Base-by-base conservation (phyloP, 2,329 filamentous ascomycete species). In the Sarocladiaceae sp. region DNA sequence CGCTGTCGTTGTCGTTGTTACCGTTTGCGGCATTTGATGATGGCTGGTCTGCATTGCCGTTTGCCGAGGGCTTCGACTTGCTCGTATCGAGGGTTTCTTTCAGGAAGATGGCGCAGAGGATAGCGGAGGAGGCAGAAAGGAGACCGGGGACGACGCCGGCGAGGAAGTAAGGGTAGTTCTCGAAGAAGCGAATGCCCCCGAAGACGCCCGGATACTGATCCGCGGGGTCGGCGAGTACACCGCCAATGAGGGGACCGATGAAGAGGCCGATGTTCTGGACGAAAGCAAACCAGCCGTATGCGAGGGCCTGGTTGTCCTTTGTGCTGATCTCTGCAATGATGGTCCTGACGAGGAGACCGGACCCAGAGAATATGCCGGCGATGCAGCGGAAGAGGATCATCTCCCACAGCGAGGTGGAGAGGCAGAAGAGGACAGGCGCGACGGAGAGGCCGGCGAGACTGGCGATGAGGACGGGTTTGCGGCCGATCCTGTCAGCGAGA, bases 231-330 rank as follows among this genome's bases (percentile, higher is more conserved):
- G 84, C 81, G 1, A 93, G 70, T 1, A 67, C 69, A 43, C 85
- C 87, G 33, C 85, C 85, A 16, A 88, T 56, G 7, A 87, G 55
- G 3, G 85, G 84, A 0, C 86, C 87, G 2, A 88, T 23, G 47
- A 88, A 80, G 34, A 91, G 80, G 3, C 87, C 87, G 7, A 90
- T 18, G 51, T 91, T 91, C 4, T 80, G 79, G 0, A 76, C 70
- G 56, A 91, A 87, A 9, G 85, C 83, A 57, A 90, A 90, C 69
- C 80, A 85, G 55, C 82, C 82, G 56, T 90, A 93, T 0, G 82
- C 80, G 21, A 73, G 67, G 0, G 86, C 85, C 61, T 90, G 85
- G 0, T 82, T 89, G 49, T 76, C 72, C 4, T 74, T 65, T 0
- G 82, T 85, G 59, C 79, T 83, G 52, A 82, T 78, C 62, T 93